Evolutionary conservation across 2,329 filamentous ascomycete species (phyloP).

Genomic region (Eutypa lata): DNA sequence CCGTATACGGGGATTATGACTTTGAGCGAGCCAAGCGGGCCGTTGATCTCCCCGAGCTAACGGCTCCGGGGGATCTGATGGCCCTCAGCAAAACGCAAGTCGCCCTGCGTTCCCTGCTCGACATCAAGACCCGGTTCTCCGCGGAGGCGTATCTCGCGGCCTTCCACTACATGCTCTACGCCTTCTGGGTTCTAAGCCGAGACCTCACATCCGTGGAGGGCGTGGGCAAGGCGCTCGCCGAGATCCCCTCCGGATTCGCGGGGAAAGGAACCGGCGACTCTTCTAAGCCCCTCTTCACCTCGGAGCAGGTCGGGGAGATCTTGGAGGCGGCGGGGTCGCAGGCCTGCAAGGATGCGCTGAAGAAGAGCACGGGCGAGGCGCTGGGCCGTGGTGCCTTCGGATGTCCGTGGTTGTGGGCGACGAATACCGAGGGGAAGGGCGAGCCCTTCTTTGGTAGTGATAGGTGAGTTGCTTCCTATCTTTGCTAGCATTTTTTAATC

Average conservation of each 20-base stretch:
- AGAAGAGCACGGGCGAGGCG: constrained; percentile 57
- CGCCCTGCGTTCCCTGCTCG: constrained; percentile 64
- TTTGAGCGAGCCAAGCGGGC: constrained; percentile 34
- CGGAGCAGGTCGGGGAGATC: constrained; percentile 52
- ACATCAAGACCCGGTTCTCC: constrained; percentile 59
- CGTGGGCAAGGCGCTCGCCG: constrained; percentile 13
- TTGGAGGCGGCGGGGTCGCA: constrained; percentile 48
- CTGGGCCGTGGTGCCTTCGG: constrained; percentile 70
- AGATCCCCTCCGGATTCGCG: constrained; percentile 8
- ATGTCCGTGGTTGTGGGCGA: constrained; percentile 72
- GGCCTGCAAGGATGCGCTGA: constrained; percentile 44
- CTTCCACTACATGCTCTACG: constrained; percentile 54
- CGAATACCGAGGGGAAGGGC: constrained; percentile 51
- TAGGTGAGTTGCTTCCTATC: constrained; percentile 37
- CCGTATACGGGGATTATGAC: constrained; percentile 48
- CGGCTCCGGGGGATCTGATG: constrained; percentile 42
- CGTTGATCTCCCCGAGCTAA: constrained; percentile 34
- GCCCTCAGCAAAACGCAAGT: constrained; percentile 41
- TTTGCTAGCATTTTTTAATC: not conserved
- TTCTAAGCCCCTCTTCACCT: constrained; percentile 41
- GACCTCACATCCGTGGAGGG: constrained; percentile 14
- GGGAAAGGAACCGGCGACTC: constrained; percentile 9
- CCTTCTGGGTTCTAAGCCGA: constrained; percentile 50
- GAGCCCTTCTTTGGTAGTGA: constrained; percentile 79
- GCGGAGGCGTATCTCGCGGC: constrained; percentile 46